Percentiles rank a stretch among this genome's conserved stretches.
These are phyloP conservation scores for Uncinocarpus reesii DNA, from an alignment of 2,329 filamentous ascomycete species.

Conservation along the genomic window DNA sequence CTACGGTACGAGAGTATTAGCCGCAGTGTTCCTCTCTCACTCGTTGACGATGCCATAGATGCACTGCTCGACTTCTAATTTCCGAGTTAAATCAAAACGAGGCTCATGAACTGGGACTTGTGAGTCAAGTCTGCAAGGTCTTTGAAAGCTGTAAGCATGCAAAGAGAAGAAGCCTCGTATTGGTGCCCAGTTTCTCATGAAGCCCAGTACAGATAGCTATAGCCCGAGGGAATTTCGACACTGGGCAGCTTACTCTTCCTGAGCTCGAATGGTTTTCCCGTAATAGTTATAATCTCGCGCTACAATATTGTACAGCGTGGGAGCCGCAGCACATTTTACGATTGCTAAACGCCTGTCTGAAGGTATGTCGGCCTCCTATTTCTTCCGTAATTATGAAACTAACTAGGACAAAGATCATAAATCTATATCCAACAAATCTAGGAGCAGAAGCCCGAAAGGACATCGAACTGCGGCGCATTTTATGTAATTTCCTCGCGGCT, in stretches of 20 bases:
- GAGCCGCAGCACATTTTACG: slow-evolving; percentile 44
- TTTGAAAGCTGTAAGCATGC: slow-evolving; percentile 42
- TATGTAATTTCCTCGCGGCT: slow-evolving; percentile 58
- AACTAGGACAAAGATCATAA: slow-evolving; percentile 38
- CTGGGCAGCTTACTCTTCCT: slow-evolving; percentile 46
- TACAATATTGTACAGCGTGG: slow-evolving; percentile 53
- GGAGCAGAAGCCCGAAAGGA: slow-evolving; percentile 32
- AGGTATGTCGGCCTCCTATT: slow-evolving; percentile 24
- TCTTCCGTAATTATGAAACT: background rate
- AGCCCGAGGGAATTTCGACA: slow-evolving; percentile 33
- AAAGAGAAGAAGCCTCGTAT: background rate
- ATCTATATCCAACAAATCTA: slow-evolving; percentile 25
- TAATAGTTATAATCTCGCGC: slow-evolving; percentile 67
- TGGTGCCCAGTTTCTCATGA: slow-evolving; percentile 14
- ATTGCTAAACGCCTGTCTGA: slow-evolving; percentile 42
- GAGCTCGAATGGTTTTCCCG: slow-evolving; percentile 79
- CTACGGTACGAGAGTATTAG: slow-evolving; percentile 45
- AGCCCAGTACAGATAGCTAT: slow-evolving; percentile 39
- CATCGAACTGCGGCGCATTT: slow-evolving; percentile 50
- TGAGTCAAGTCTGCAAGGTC: slow-evolving; percentile 45
- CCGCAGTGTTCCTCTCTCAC: background rate
- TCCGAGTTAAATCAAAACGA: slow-evolving; percentile 32
- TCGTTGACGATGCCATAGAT: slow-evolving; percentile 22
- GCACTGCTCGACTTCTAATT: slow-evolving; percentile 39
- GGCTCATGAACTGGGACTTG: slow-evolving; percentile 19